These are phyloP conservation scores for Pichia inconspicua DNA, from an alignment of 1,139 yeast species.

Conservation along the genomic window DNA sequence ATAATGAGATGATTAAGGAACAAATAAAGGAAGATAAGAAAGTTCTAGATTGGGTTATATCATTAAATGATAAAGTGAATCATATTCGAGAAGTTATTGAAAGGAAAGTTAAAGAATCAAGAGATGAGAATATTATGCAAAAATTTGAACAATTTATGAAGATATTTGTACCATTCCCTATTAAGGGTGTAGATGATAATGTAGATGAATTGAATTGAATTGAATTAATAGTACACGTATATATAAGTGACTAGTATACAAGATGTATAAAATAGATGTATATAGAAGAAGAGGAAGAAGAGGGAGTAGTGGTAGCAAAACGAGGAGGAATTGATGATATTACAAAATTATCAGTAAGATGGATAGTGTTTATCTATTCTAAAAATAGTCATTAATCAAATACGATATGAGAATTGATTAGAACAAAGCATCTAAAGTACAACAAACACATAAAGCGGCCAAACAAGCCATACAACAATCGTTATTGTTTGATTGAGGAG, in stretches of 20 bases:
- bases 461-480: constrained; percentile 63
- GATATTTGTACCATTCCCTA: not conserved
- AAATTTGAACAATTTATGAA: not conserved
- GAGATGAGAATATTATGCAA: not conserved
- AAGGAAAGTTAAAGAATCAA: not conserved
- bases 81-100: not conserved
- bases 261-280: no score
- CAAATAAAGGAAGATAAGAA: constrained; percentile 1
- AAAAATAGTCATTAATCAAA: no score
- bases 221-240: not conserved
- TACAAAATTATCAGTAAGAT: no score
- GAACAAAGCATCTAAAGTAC: constrained; percentile 61
- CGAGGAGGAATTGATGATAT: no score
- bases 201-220: no score
- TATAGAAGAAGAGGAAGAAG: no score
- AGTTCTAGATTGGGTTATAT: constrained; percentile 6
- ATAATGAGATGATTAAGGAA: not conserved
- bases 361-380: no score
- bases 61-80: not conserved
- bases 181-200: not conserved
- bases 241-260: not conserved
- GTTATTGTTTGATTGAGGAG: constrained; percentile 33
- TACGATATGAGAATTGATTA: no score
- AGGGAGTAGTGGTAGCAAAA: not conserved
- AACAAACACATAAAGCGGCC: constrained; percentile 68